Evolutionary conservation across 192 early-diverging fungal species (phyloP), one percentile per base, ranked within the genome.

Genomic region (Coemansia sp.): DNA sequence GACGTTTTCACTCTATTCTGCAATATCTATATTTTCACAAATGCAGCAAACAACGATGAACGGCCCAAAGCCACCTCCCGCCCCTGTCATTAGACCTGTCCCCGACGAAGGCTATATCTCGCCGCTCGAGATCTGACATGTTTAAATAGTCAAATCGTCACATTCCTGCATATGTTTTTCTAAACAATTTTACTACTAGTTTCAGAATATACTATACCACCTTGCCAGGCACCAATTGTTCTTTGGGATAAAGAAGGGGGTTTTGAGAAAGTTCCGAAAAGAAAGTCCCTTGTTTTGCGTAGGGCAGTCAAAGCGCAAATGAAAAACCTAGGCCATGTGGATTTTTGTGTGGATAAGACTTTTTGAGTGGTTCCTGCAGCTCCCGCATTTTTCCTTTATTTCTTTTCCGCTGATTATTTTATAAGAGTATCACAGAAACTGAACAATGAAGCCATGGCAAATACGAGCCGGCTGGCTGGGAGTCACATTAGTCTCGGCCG

Each of bases 101-200:
- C 51, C 50, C 4, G 69, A 64, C 43, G 69, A 71, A 13, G 62
- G 69, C 49, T 19, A 32, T 10, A 48, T 71, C 19, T 61, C 69
- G 50, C 69, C 69, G 12, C 62, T 71, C 47, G 35, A 43, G 5
- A 18, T 71, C 13, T 71, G 60, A 45, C 32, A 35, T 35, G 32
- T 35, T 35, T 35, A 35, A 1, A 1, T 35, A 35, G 32, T 9
- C 32, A 35, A 35, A 35, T 35, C 32, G 32, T 35, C 32, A 35
- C 32, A 35, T 35, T 35, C 9, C 7, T 35, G 32, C 32, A 35
- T 35, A 10, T 9, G 32, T 35, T 35, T 32, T 9, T 35, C 32
- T 10, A 35, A 35, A 35, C 32, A 35, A 35, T 35, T 29, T 32
- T 9, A 35, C 9, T 9, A 9, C 32, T 35, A 35, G 32, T 35